phyloP scores from a whole-genome alignment of 495 filamentous ascomycete genomes.

The Penicillium silybi region DNA sequence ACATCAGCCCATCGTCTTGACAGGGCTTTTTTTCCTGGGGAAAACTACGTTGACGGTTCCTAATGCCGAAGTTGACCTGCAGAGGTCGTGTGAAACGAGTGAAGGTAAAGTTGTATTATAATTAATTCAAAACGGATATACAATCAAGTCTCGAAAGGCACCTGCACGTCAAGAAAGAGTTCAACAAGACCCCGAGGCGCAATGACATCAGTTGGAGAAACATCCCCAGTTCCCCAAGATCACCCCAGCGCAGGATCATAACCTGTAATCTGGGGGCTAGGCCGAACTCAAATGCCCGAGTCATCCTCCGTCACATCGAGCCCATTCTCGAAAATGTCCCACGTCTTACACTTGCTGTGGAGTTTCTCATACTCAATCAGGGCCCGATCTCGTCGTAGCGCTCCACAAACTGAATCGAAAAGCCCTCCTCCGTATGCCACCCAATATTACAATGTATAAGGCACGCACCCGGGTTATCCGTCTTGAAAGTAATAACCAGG shows the following conservation, averaged over 20 bases:
- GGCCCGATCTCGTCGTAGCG: conserved; percentile 20
- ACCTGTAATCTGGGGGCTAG: background rate
- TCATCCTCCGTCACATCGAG: conserved; percentile 3
- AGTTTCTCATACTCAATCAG: conserved; percentile 9
- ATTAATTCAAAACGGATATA: background rate
- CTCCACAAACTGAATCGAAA: conserved; percentile 47
- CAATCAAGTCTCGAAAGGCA: background rate
- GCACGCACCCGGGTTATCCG: conserved; percentile 51
- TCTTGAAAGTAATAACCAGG: conserved; percentile 50
- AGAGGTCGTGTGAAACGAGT: background rate
- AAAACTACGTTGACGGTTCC: background rate
- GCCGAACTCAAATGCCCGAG: background rate
- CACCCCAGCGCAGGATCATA: background rate
- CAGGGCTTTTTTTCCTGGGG: background rate
- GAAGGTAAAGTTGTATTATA: background rate
- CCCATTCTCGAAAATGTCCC: conserved; percentile 7
- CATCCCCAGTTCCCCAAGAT: background rate
- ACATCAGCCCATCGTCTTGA: background rate
- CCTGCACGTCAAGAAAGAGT: no score
- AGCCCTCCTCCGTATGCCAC: conserved; percentile 41
- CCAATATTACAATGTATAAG: conserved; percentile 53
- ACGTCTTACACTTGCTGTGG: conserved; percentile 8
- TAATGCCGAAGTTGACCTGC: background rate
- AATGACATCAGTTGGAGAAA: background rate
- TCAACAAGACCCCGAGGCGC: no score